Conservation (phyloP, 768 basidiomycete genomes). For the Clavulina sp. region DNA sequence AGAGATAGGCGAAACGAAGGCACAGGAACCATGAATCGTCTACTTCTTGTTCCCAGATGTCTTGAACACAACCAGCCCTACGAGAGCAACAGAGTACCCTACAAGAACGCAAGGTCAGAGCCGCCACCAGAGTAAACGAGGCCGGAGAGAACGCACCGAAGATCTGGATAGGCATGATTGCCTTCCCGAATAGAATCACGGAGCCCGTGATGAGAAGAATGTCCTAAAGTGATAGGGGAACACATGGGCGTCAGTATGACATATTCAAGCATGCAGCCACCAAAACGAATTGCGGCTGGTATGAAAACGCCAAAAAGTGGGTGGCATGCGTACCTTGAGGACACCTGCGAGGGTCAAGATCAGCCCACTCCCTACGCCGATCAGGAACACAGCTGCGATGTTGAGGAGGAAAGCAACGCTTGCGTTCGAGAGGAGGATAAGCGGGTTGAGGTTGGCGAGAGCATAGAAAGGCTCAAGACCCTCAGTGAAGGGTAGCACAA, state of each 20-base stretch:
- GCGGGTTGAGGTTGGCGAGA: constrained; percentile 41
- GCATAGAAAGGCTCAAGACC: constrained; percentile 74
- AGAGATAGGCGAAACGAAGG: too few species aligned
- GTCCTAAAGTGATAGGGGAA: constrained; percentile 33
- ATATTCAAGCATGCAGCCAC: background rate
- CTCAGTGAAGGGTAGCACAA: constrained; percentile 81
- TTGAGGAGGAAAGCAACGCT: constrained; percentile 76
- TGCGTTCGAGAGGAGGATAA: constrained; percentile 69
- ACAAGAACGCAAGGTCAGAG: constrained; percentile 2
- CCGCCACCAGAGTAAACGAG: background rate
- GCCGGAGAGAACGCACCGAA: constrained; percentile 32
- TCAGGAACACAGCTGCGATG: constrained; percentile 86
- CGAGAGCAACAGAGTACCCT: constrained; percentile 81
- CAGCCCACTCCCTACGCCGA: constrained; percentile 72
- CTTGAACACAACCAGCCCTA: constrained; percentile 74
- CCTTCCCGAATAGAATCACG: constrained; percentile 67
- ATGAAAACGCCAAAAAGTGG: too few species aligned
- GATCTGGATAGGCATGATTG: constrained; percentile 68
- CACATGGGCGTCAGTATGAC: background rate
- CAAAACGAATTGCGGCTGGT: background rate
- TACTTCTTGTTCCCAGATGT: constrained; percentile 34
- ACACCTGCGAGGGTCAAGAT: constrained; percentile 88
- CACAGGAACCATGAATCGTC: constrained; percentile 5
- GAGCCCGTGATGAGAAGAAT: constrained; percentile 88
- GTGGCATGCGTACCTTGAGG: constrained; percentile 43